Conservation (phyloP, 306 rosid genomes). For the Hippophae rhamnoides region DNA sequence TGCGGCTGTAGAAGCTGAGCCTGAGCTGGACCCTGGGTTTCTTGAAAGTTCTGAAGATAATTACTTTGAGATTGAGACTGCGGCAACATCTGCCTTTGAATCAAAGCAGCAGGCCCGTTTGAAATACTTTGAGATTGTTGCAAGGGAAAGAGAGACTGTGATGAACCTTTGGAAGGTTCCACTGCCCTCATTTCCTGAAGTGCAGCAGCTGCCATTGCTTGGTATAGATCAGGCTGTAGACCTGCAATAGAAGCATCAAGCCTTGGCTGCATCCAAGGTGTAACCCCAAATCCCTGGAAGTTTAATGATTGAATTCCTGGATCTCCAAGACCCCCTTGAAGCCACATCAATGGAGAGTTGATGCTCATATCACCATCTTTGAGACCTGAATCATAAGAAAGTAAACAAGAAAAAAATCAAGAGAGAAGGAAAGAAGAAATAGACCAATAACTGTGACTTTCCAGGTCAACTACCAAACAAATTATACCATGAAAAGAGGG, state of each 20-base stretch:
- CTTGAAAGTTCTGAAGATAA: slow-evolving; percentile 53
- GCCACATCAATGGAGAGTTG: slow-evolving; percentile 74
- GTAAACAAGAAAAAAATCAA: slow-evolving; percentile 3
- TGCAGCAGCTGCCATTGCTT: slow-evolving; percentile 87
- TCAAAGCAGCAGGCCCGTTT: slow-evolving; percentile 49
- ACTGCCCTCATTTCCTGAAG: slow-evolving; percentile 76
- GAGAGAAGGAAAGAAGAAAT: not conserved
- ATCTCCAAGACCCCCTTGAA: slow-evolving; percentile 61
- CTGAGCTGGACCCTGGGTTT: slow-evolving; percentile 42
- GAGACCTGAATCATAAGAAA: slow-evolving; percentile 40
- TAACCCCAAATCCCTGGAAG: slow-evolving; percentile 69
- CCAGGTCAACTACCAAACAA: not conserved
- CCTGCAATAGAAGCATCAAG: slow-evolving; percentile 69
- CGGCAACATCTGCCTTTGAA: slow-evolving; percentile 77
- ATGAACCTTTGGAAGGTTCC: slow-evolving; percentile 59
- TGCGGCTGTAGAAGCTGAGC: slow-evolving; percentile 49
- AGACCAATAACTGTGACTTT: not conserved
- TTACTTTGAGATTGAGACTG: slow-evolving; percentile 61
- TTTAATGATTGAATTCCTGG: slow-evolving; percentile 72
- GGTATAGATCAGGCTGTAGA: slow-evolving; percentile 76
- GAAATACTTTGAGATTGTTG: slow-evolving; percentile 67
- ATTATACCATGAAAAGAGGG: slow-evolving; percentile 76
- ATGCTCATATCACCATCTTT: slow-evolving; percentile 78
- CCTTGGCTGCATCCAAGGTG: slow-evolving; percentile 92
- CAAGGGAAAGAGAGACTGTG: slow-evolving; percentile 63